These are phyloP conservation scores for Datisca glomerata DNA, from an alignment of 306 rosid genomes.

Conservation along the genomic window DNA sequence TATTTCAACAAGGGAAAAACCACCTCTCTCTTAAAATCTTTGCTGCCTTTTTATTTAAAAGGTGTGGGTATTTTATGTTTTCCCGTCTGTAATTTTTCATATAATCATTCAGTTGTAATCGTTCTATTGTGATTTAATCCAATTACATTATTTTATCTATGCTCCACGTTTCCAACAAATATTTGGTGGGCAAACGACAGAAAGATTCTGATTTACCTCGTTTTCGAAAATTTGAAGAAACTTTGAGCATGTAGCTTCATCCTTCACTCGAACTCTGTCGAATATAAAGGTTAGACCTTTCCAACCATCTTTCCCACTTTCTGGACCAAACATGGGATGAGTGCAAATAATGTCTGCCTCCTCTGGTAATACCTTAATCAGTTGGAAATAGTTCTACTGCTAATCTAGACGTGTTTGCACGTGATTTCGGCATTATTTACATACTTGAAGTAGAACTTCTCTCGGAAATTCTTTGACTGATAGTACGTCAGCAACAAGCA, in stretches of 20 bases:
- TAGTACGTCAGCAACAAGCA: conserved; percentile 52
- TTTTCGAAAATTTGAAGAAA: conserved; percentile 39
- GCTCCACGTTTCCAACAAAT: no score
- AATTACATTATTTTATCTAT: no score
- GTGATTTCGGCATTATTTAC: background rate
- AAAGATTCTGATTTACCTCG: no score
- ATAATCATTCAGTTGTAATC: no score
- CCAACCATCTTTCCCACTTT: conserved; percentile 54
- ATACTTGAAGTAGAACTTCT: conserved; percentile 31
- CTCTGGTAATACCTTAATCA: conserved; percentile 34
- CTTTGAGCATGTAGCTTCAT: conserved; percentile 35
- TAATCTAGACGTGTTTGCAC: no score
- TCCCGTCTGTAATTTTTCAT: no score
- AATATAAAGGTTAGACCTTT: conserved; percentile 35
- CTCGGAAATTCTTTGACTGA: conserved; percentile 62
- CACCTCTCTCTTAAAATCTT: no score
- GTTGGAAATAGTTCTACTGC: background rate
- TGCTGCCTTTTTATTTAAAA: no score
- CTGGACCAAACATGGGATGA: conserved; percentile 68
- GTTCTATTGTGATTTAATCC: no score
- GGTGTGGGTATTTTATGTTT: no score
- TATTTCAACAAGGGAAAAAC: no score
- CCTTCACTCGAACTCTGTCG: conserved; percentile 45
- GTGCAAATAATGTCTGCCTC: conserved; percentile 48
- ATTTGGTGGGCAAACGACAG: no score